These are phyloP conservation scores for Cyathus striatus DNA, from an alignment of 768 basidiomycete genomes.

Conservation along the genomic window DNA sequence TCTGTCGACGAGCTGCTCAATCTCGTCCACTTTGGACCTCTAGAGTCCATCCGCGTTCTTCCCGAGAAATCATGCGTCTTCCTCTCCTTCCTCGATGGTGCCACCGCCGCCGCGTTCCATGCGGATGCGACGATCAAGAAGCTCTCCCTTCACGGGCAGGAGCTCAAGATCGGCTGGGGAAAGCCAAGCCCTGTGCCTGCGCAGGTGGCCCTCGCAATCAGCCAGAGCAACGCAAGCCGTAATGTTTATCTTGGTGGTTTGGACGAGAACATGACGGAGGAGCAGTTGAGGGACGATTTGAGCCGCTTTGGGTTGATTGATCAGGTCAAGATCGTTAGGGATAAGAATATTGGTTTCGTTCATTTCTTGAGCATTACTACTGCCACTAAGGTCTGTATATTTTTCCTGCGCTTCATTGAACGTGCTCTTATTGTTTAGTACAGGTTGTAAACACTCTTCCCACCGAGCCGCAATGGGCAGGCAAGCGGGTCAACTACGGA, in stretches of 20 bases:
- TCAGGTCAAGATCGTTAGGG: constrained; percentile 98
- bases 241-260: constrained; percentile 97
- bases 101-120: constrained; percentile 93
- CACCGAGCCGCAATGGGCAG: constrained; percentile 89
- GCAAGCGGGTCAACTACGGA: constrained; percentile 95
- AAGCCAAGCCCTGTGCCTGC: constrained; percentile 88
- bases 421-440: neutral
- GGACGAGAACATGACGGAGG: constrained; percentile 87
- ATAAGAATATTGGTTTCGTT: constrained; percentile 99
- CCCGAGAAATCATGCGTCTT: constrained; percentile 98
- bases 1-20: constrained; percentile 98
- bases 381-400: constrained; percentile 78
- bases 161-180: constrained; percentile 98
- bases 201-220: constrained; percentile 82
- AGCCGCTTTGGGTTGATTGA: constrained; percentile 94
- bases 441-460: constrained; percentile 94
- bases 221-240: constrained; percentile 87
- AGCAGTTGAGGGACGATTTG: constrained; percentile 86
- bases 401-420: constrained; percentile 5
- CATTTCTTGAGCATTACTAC: constrained; percentile 95
- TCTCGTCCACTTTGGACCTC: constrained; percentile 95
- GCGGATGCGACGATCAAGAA: constrained; percentile 97
- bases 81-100: constrained; percentile 92
- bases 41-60: constrained; percentile 90
- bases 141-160: constrained; percentile 86